These are phyloP conservation scores for Graphilbum fragrans DNA, from an alignment of 2,329 filamentous ascomycete species.

Conservation along the genomic window DNA sequence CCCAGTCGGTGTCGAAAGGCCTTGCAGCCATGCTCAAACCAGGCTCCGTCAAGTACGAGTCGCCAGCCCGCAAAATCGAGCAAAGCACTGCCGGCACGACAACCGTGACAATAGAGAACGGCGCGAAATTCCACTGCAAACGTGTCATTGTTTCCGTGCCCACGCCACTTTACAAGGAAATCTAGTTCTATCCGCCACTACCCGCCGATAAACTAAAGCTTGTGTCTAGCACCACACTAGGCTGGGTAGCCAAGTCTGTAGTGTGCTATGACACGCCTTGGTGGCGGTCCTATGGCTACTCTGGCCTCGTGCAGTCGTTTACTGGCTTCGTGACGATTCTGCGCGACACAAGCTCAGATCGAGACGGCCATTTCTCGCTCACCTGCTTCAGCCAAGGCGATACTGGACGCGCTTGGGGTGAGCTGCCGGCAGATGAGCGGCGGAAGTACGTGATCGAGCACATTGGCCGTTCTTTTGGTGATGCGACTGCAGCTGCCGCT, in stretches of 20 bases:
- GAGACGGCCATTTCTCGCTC: slow-evolving; percentile 18
- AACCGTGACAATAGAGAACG: neutral
- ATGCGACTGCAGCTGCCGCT: neutral
- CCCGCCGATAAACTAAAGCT: slow-evolving; percentile 14
- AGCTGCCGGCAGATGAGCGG: slow-evolving; percentile 7
- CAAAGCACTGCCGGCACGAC: neutral
- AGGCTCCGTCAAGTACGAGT: neutral
- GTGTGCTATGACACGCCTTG: slow-evolving; percentile 26
- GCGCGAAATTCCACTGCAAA: slow-evolving; percentile 2
- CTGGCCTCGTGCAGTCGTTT: slow-evolving; percentile 22
- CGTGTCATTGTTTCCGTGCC: slow-evolving; percentile 9
- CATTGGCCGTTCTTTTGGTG: slow-evolving; percentile 1
- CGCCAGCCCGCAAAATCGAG: slow-evolving; percentile 4
- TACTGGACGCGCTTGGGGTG: slow-evolving; percentile 19
- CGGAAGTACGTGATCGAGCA: neutral
- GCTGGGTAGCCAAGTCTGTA: slow-evolving; percentile 40
- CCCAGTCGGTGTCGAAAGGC: slow-evolving; percentile 18
- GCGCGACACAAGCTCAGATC: slow-evolving; percentile 6
- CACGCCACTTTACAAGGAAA: slow-evolving; percentile 11
- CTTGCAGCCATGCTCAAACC: slow-evolving; percentile 1
- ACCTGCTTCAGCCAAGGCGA: slow-evolving; percentile 29
- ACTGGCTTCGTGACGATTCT: slow-evolving; percentile 1
- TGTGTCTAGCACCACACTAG: slow-evolving; percentile 22
- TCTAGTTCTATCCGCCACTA: slow-evolving; percentile 34
- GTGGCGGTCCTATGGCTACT: slow-evolving; percentile 24